Conservation (phyloP, 768 basidiomycete genomes). For the Myochromella boudieri region DNA sequence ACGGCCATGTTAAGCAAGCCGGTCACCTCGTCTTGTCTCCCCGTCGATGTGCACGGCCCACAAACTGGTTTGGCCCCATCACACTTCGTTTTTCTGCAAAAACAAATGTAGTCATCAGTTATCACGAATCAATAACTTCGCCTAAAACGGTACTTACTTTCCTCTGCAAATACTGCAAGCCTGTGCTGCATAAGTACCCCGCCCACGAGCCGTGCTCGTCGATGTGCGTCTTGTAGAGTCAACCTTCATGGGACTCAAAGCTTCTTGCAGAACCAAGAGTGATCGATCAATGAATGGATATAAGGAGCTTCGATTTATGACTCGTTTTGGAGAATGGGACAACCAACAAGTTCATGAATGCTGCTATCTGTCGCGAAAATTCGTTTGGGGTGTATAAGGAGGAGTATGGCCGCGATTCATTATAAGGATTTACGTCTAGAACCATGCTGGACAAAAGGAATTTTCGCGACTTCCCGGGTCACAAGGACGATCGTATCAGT, state of each 20-base stretch:
- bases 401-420: too few species aligned
- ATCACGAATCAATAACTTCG: not conserved
- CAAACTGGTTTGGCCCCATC: constrained; percentile 45
- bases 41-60: constrained; percentile 35
- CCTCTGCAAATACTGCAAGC: constrained; percentile 39
- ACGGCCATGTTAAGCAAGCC: not conserved
- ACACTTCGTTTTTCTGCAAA: constrained; percentile 45
- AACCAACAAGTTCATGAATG: not conserved
- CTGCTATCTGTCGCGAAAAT: not conserved
- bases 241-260: constrained; percentile 19
- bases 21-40: constrained; percentile 37
- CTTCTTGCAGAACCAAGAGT: constrained; percentile 4
- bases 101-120: not conserved
- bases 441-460: too few species aligned
- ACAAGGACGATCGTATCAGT: too few species aligned
- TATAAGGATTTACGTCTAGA: too few species aligned
- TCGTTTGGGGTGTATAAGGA: too few species aligned
- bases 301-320: constrained; percentile 5
- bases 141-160: constrained; percentile 31
- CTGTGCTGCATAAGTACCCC: constrained; percentile 35
- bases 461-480: too few species aligned
- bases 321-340: not conserved
- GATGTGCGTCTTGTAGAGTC: constrained; percentile 22
- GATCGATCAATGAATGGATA: constrained; percentile 13
- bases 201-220: constrained; percentile 27